These are phyloP conservation scores for Aureobasidium namibiae DNA, from an alignment of 2,329 filamentous ascomycete genomes.

Conservation along the genomic window DNA sequence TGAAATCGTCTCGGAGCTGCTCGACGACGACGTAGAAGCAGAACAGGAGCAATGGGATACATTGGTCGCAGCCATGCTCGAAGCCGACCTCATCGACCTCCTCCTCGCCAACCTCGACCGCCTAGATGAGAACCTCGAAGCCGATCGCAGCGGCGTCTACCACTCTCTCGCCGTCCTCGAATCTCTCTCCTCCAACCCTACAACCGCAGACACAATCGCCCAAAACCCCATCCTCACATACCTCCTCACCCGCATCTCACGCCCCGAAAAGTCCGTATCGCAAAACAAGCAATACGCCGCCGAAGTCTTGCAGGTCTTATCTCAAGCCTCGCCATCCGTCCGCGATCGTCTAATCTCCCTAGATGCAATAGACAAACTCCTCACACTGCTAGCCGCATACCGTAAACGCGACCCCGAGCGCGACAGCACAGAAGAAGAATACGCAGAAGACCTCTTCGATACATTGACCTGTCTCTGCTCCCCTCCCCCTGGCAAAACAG, in stretches of 20 bases:
- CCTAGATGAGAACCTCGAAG: constrained; percentile 63
- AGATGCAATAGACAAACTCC: constrained; percentile 68
- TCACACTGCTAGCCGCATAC: constrained; percentile 79
- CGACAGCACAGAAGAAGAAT: constrained; percentile 86
- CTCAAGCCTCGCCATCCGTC: constrained; percentile 65
- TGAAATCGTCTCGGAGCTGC: constrained; percentile 82
- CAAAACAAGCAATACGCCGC: constrained; percentile 96
- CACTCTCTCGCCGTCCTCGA: constrained; percentile 75
- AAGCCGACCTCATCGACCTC: constrained; percentile 63
- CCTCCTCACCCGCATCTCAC: constrained; percentile 67
- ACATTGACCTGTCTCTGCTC: constrained; percentile 73
- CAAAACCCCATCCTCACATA: constrained; percentile 64
- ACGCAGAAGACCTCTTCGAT: constrained; percentile 89
- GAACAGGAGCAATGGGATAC: constrained; percentile 72
- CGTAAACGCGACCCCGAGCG: constrained; percentile 77
- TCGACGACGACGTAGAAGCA: constrained; percentile 83
- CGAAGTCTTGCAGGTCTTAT: constrained; percentile 81
- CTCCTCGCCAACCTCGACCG: constrained; percentile 70
- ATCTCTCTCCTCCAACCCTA: constrained; percentile 66
- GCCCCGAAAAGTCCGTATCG: constrained; percentile 53
- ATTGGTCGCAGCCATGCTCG: constrained; percentile 55
- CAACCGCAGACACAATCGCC: constrained; percentile 64
- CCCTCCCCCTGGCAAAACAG: constrained; percentile 63
- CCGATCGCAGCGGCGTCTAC: constrained; percentile 79
- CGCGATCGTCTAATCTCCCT: constrained; percentile 49